Evolutionary conservation across 2,329 filamentous ascomycete genomes (phyloP).

Genomic region (Juglanconis sp.): DNA sequence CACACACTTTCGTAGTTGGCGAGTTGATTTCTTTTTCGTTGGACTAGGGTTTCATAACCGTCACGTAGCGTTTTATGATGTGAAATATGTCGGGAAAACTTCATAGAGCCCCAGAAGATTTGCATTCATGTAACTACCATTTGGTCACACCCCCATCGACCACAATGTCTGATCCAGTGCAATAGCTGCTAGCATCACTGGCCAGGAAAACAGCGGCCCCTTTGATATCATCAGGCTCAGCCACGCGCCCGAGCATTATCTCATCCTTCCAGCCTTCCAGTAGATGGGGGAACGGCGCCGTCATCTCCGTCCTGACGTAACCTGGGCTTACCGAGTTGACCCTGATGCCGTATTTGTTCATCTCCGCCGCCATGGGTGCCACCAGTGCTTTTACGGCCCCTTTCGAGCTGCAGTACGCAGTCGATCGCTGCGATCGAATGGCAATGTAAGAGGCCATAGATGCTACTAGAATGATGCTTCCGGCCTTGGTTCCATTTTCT

Average conservation of each 20-base stretch:
- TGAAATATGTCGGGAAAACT: too few species aligned
- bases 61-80: too few species aligned
- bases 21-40: too few species aligned
- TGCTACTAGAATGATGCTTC: conserved; percentile 51
- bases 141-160: conserved; percentile 42
- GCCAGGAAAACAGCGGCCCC: conserved; percentile 46
- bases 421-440: conserved; percentile 44
- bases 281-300: conserved; percentile 40
- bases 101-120: too few species aligned
- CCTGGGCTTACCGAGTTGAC: conserved; percentile 41
- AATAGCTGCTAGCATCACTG: conserved; percentile 42
- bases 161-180: conserved; percentile 41
- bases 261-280: conserved; percentile 47
- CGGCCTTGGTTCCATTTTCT: conserved; percentile 44
- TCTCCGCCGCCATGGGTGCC: conserved; percentile 43
- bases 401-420: conserved; percentile 45
- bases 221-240: conserved; percentile 47
- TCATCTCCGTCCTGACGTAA: conserved; percentile 35
- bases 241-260: conserved; percentile 44
- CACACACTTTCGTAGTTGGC: too few species aligned
- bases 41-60: too few species aligned
- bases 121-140: conserved; percentile 27
- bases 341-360: conserved; percentile 36
- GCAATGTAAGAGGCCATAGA: conserved; percentile 52
- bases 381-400: conserved; percentile 45